phyloP scores from a whole-genome alignment of 305 asterid species.

The Andrographis paniculata region DNA sequence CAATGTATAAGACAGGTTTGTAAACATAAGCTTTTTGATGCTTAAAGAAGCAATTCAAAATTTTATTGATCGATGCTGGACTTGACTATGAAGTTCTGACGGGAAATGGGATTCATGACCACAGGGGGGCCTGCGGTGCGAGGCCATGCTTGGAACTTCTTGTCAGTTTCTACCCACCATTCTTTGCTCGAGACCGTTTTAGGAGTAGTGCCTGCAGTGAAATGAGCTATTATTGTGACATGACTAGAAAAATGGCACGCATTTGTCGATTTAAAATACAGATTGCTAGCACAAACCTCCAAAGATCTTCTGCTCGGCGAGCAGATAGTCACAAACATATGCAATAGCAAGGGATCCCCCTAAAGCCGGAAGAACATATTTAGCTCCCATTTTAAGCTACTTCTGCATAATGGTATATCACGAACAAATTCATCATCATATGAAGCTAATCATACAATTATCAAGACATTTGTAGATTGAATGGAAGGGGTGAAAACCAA shows the following conservation, averaged over 20 bases:
- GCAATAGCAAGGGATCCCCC: constrained; percentile 56
- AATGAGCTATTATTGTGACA: neutral
- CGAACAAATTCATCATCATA: too few species aligned
- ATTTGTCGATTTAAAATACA: neutral
- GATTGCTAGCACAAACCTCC: constrained; percentile 40
- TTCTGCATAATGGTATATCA: constrained; percentile 29
- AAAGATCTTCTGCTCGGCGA: constrained; percentile 58
- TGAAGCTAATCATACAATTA: too few species aligned
- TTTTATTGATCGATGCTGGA: constrained; percentile 15
- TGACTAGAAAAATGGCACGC: neutral
- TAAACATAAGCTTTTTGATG: neutral
- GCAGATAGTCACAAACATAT: constrained; percentile 33
- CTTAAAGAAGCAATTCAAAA: too few species aligned
- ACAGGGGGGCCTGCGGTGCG: constrained; percentile 99
- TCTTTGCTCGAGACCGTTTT: constrained; percentile 47
- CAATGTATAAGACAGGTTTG: too few species aligned
- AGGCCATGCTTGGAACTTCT: constrained; percentile 97
- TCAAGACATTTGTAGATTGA: too few species aligned
- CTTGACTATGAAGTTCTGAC: constrained; percentile 71
- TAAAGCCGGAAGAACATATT: constrained; percentile 26
- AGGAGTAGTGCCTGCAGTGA: constrained; percentile 60
- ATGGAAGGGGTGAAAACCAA: too few species aligned
- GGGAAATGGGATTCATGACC: constrained; percentile 92
- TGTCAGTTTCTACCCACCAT: constrained; percentile 82
- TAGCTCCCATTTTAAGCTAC: constrained; percentile 38